Conservation (phyloP, 768 basidiomycete species). For the Pholiota microspora region DNA sequence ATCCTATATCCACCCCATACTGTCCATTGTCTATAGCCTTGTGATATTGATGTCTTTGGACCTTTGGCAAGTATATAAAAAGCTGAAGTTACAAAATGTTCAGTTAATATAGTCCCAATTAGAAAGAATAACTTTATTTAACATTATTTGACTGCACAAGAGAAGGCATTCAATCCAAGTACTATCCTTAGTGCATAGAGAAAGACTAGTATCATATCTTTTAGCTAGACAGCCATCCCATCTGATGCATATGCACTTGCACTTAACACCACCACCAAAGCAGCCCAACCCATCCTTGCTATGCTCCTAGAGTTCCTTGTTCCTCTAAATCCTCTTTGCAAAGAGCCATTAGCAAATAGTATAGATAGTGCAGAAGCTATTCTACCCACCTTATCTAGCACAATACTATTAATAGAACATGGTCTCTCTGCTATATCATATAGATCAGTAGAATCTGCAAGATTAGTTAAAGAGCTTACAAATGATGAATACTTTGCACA, state of each 20-base stretch:
- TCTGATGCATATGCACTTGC: neutral
- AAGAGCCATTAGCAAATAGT: neutral
- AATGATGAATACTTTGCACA: constrained; percentile 1
- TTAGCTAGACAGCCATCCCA: constrained; percentile 16
- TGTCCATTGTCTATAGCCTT: constrained; percentile 34
- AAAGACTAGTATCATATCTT: constrained; percentile 21
- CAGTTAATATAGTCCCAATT: neutral
- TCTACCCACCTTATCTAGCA: neutral
- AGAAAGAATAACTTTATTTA: constrained; percentile 5
- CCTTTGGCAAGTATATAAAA: constrained; percentile 21
- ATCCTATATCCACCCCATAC: constrained; percentile 36
- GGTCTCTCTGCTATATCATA: too few relatives aligned
- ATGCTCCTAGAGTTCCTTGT: constrained; percentile 3
- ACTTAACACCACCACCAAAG: constrained; percentile 10
- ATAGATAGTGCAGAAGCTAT: neutral
- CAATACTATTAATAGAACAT: neutral
- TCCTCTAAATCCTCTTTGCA: neutral
- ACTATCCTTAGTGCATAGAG: constrained; percentile 19
- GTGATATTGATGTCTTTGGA: constrained; percentile 35
- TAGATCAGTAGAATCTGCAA: too few relatives aligned
- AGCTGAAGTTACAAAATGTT: neutral
- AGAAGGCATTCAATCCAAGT: constrained; percentile 12
- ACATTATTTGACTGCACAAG: constrained; percentile 12
- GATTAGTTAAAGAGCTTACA: neutral
- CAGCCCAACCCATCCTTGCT: constrained; percentile 13